Evolutionary conservation across 164 flowering plant genomes (phyloP).

Genomic region (Buxus sempervirens): DNA sequence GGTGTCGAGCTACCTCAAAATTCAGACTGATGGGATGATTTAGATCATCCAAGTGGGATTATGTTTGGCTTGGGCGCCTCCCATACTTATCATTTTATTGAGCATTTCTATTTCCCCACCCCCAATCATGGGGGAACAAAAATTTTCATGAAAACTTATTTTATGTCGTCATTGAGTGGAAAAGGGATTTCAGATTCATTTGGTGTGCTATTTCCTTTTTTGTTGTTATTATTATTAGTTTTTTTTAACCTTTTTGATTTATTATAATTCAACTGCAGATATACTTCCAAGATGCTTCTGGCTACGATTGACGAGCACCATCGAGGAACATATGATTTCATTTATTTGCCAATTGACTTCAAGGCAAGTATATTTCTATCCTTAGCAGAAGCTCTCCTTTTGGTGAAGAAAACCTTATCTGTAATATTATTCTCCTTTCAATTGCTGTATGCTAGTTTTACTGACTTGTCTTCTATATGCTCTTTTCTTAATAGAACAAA

Average conservation of each 20-base stretch:
- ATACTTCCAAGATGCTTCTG: slow-evolving; percentile 84
- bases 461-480: neutral
- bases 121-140: too few species aligned
- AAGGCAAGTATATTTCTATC: slow-evolving; percentile 41
- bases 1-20: neutral
- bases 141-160: too few species aligned
- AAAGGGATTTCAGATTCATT: neutral
- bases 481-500: slow-evolving; percentile 52
- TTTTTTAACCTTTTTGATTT: too few species aligned
- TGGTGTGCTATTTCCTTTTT: neutral
- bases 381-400: neutral
- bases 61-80: too few species aligned
- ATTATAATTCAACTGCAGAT: slow-evolving; percentile 34
- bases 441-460: neutral
- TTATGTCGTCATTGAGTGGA: neutral
- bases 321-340: slow-evolving; percentile 76
- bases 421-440: neutral
- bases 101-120: too few species aligned
- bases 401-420: neutral
- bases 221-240: neutral
- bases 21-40: too few species aligned
- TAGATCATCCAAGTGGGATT: too few species aligned
- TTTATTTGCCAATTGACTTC: slow-evolving; percentile 86
- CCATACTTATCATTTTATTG: too few species aligned
- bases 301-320: slow-evolving; percentile 75